Evolutionary conservation across 1,284 basidiomycete genomes (phyloP).

Genomic region (Malassezia obtusa): DNA sequence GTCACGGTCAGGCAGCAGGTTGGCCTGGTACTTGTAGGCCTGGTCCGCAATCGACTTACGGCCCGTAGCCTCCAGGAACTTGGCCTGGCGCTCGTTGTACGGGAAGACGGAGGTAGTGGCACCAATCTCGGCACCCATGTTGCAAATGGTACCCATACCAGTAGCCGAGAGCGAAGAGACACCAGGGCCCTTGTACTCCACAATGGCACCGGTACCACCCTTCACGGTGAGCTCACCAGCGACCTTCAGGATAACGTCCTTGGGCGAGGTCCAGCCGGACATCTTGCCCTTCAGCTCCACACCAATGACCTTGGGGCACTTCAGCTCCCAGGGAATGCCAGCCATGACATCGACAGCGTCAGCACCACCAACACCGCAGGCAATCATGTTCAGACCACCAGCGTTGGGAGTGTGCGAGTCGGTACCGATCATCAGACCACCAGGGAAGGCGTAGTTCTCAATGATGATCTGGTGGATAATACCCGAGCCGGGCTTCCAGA

Average conservation of each 20-base stretch:
- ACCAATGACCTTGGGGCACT: conserved; percentile 97
- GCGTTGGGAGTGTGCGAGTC: conserved; percentile 99
- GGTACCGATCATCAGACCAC: conserved; percentile 98
- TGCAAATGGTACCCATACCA: conserved; percentile 98
- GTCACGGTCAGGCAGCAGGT: conserved; percentile 76
- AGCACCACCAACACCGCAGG: conserved; percentile 97
- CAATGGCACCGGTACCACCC: conserved; percentile 48
- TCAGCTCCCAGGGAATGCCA: conserved; percentile 93
- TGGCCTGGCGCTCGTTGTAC: conserved; percentile 87
- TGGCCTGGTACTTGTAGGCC: conserved; percentile 79
- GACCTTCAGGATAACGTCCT: conserved; percentile 52
- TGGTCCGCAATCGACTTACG: conserved; percentile 79
- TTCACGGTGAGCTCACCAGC: conserved; percentile 48
- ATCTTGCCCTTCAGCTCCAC: conserved; percentile 94
- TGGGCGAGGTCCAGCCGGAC: conserved; percentile 91
- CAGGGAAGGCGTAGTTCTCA: conserved; percentile 98
- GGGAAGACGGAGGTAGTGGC: conserved; percentile 98
- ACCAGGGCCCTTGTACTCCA: conserved; percentile 55
- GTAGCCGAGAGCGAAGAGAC: conserved; percentile 93
- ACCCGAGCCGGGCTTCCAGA: conserved; percentile 98
- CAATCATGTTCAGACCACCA: conserved; percentile 96
- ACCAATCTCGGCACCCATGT: conserved; percentile 99
- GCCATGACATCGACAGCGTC: conserved; percentile 99
- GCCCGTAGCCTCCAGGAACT: conserved; percentile 87
- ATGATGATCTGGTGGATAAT: conserved; percentile 62